Conservation (phyloP, 2,329 filamentous ascomycete species). For the Shiraia sp. region DNA sequence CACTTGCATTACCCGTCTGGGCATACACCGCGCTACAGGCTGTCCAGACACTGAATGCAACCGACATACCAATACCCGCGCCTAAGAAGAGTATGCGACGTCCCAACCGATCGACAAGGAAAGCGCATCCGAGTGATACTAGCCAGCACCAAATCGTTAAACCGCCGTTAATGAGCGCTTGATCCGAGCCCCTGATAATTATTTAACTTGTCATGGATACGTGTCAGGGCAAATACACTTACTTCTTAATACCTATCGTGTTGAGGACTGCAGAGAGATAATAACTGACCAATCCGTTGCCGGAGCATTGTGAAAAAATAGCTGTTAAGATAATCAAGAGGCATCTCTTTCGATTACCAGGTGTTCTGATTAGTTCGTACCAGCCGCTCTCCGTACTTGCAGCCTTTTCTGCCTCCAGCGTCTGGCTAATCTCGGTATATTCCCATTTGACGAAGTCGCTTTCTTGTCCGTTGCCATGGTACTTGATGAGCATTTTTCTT, state of each 20-base stretch:
- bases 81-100: constrained; percentile 39
- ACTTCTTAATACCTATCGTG: constrained; percentile 27
- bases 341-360: constrained; percentile 21
- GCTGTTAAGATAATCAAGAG: constrained; percentile 19
- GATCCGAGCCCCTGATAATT: constrained; percentile 38
- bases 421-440: constrained; percentile 20
- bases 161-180: constrained; percentile 49
- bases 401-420: constrained; percentile 14
- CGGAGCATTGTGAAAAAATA: constrained; percentile 20
- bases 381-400: constrained; percentile 13
- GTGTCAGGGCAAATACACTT: too few relatives aligned
- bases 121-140: constrained; percentile 49
- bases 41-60: constrained; percentile 39
- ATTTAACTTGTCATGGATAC: too few relatives aligned
- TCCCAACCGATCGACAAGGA: constrained; percentile 37
- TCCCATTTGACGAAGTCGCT: constrained; percentile 20
- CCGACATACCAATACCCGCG: constrained; percentile 37
- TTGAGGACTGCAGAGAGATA: constrained; percentile 16
- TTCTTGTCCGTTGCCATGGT: constrained; percentile 19
- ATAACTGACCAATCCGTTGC: constrained; percentile 19
- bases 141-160: constrained; percentile 67
- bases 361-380: constrained; percentile 18
- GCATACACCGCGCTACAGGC: constrained; percentile 21
- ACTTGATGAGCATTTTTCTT: constrained; percentile 14
- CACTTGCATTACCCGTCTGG: constrained; percentile 14